Base-by-base conservation (phyloP, 1,139 yeast species). In the Meyerozyma elateridarum region DNA sequence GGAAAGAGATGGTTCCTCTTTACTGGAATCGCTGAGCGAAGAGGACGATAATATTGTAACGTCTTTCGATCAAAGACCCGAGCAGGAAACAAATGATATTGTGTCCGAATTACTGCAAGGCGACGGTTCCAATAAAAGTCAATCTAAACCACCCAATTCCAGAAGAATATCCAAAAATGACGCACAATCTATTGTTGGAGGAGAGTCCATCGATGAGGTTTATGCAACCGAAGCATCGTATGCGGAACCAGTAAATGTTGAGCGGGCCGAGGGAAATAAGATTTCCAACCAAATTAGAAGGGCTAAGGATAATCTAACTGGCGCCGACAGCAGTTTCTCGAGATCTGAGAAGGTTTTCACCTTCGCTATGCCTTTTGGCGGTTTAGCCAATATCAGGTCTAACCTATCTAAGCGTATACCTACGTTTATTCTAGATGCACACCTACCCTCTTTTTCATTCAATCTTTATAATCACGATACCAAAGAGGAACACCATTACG, bases 141-240 rank as follows among this genome's bases (percentile, higher is more conserved):
- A 25, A 17, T 22, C 18, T 15, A 17, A 29, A n/a, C 22, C 12
- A 18, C 11, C 21, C 31, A 8, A n/a, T n/a, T n/a, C n/a, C n/a
- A n/a, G n/a, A n/a, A n/a, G 46, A 15, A 30, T 62, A 5, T 49
- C 64, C 13, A 42, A 44, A 24, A 42, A 46, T 8, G 70, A 65
- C 39, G 71, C 71, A 28, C 48, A 53, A 32, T 61, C 70, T 4
- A 49, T 65, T 29, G 65, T 65, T 15, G 73, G 72, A 6, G 73
- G 73, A 20, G 61, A 56, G 20, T 34, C 51, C 4, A 12, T 53
- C 6, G 48, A 43, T 4, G 43, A 41, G 4, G 33, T 37, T 12
- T 37, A 38, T 15, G 37, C 33, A 6, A 33, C 22, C 15, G 36
- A 29, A 17, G 6, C 24, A 30, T 8, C 20, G 25, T 18, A 14